Conservation (phyloP, 2,329 filamentous ascomycete species). For the Ascosphaera acerosa region DNA sequence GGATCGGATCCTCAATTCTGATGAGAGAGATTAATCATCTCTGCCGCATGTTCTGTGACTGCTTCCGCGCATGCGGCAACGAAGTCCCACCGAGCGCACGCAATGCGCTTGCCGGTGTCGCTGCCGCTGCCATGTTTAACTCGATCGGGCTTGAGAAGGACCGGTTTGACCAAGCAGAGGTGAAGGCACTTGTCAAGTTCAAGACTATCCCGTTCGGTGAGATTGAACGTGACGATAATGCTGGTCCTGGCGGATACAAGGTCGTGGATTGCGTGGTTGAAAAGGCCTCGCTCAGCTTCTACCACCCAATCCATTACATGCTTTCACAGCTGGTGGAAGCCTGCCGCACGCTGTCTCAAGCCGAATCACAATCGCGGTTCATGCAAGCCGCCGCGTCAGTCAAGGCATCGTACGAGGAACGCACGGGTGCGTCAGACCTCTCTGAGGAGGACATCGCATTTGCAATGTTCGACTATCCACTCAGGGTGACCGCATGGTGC, state of each 20-base stretch:
- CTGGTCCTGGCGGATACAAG: slow-evolving; percentile 28
- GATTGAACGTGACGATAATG: slow-evolving; percentile 32
- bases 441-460: slow-evolving; percentile 56
- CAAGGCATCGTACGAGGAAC: slow-evolving; percentile 29
- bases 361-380: slow-evolving; percentile 42
- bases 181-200: slow-evolving; percentile 67
- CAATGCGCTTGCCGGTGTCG: slow-evolving; percentile 37
- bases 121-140: slow-evolving; percentile 66
- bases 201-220: slow-evolving; percentile 55
- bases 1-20: slow-evolving; percentile 88
- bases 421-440: slow-evolving; percentile 23
- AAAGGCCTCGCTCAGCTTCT: slow-evolving; percentile 80
- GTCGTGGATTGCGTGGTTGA: slow-evolving; percentile 77
- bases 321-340: slow-evolving; percentile 89
- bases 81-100: slow-evolving; percentile 38
- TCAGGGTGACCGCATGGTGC: slow-evolving; percentile 86
- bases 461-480: slow-evolving; percentile 72
- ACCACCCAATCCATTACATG: slow-evolving; percentile 88
- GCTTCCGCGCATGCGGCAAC: slow-evolving; percentile 46
- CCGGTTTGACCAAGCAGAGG: slow-evolving; percentile 65
- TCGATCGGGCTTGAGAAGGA: slow-evolving; percentile 71
- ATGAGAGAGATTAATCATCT: slow-evolving; percentile 87
- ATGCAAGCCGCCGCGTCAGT: slow-evolving; percentile 38
- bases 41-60: slow-evolving; percentile 66
- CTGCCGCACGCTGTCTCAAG: slow-evolving; percentile 45